phyloP scores from a whole-genome alignment of 352 stramenopile genomes.

The Phytophthora multivora region DNA sequence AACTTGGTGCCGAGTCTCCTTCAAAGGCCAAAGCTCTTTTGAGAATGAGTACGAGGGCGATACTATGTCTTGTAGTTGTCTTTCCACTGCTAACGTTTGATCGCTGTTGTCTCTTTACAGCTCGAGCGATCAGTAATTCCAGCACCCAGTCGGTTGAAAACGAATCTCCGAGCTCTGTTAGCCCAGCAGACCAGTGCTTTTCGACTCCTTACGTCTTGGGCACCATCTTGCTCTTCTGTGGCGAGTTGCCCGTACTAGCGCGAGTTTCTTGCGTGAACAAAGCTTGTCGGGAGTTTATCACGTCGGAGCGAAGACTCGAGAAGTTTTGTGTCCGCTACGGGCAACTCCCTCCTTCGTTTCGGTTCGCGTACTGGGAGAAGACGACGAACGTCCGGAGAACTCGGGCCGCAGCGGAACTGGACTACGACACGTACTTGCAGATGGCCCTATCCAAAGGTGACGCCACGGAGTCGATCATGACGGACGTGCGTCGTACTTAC shows the following conservation, averaged over 20 bases:
- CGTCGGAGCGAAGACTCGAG: conserved; percentile 64
- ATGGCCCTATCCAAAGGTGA: conserved; percentile 88
- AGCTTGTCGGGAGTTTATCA: conserved; percentile 62
- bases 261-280: conserved; percentile 61
- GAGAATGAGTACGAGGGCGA: conserved; percentile 44
- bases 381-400: conserved; percentile 42
- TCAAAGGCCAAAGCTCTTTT: conserved; percentile 41
- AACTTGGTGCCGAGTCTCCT: conserved; percentile 13
- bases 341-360: conserved; percentile 53
- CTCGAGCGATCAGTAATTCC: conserved; percentile 35
- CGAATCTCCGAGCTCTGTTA: conserved; percentile 1
- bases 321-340: conserved; percentile 87
- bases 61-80: background rate
- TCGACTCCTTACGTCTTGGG: conserved; percentile 69
- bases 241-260: conserved; percentile 54
- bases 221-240: conserved; percentile 74
- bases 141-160: conserved; percentile 27
- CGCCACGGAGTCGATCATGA: conserved; percentile 81
- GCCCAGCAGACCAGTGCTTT: conserved; percentile 51
- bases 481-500: conserved; percentile 85
- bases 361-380: conserved; percentile 83
- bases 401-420: conserved; percentile 59
- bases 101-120: conserved; percentile 18
- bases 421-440: conserved; percentile 86
- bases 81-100: conserved; percentile 1